Percentiles rank a stretch among this genome's conserved stretches.
These are phyloP conservation scores for Postia placenta DNA, from an alignment of 768 basidiomycete species.

Conservation along the genomic window DNA sequence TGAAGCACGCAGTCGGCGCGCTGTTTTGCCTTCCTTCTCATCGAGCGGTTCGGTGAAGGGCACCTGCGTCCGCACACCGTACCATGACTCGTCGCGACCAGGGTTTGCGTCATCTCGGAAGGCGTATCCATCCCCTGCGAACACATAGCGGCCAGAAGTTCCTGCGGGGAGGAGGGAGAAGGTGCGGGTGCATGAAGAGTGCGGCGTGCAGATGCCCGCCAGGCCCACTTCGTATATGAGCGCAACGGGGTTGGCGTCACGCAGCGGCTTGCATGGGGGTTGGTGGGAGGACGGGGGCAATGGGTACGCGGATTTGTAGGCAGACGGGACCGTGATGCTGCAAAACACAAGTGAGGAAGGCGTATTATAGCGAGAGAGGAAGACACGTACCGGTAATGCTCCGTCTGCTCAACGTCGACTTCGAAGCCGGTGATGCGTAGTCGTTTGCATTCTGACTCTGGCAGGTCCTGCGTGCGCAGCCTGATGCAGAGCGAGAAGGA, in stretches of 20 bases:
- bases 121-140: conserved; percentile 44
- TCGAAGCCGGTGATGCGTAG: conserved; percentile 52
- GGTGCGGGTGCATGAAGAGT: conserved; percentile 34
- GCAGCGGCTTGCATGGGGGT: conserved; percentile 58
- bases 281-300: conserved; percentile 51
- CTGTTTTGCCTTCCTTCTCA: conserved; percentile 29
- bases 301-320: conserved; percentile 43
- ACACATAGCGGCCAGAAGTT: conserved; percentile 36
- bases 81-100: conserved; percentile 38
- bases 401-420: conserved; percentile 55
- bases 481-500: conserved; percentile 52
- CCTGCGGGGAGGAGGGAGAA: conserved; percentile 41
- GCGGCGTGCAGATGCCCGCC: conserved; percentile 10
- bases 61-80: conserved; percentile 50
- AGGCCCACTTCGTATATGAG: conserved; percentile 44
- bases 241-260: conserved; percentile 43
- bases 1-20: conserved; percentile 38
- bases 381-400: conserved; percentile 54
- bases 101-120: conserved; percentile 35
- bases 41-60: conserved; percentile 37
- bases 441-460: conserved; percentile 42
- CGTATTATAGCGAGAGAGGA: too few species aligned
- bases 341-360: background rate
- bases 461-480: conserved; percentile 49
- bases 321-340: conserved; percentile 37